phyloP scores from a whole-genome alignment of 345 rosid species.

The Citrus unshiu region DNA sequence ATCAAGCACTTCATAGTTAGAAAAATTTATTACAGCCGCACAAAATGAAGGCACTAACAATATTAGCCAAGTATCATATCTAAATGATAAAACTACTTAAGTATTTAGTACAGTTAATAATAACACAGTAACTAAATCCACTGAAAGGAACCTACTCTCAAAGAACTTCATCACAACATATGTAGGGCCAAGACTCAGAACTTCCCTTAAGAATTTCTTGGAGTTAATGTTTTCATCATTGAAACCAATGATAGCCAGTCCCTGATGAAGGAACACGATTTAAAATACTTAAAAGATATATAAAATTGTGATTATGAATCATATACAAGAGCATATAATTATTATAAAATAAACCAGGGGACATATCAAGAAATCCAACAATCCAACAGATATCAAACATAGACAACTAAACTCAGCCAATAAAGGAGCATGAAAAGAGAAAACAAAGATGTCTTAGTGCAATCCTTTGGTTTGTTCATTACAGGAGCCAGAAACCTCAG shows the following conservation, averaged over 20 bases:
- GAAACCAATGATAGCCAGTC: conserved; percentile 83
- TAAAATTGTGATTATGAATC: not conserved
- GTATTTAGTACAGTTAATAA: not conserved
- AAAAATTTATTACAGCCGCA: not conserved
- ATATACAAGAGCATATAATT: not conserved
- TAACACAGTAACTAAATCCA: not conserved
- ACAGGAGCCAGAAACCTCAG: not conserved
- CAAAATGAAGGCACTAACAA: not conserved
- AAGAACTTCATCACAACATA: conserved; percentile 88
- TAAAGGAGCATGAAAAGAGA: not conserved
- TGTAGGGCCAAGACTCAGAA: conserved; percentile 96
- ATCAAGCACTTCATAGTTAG: conserved; percentile 14
- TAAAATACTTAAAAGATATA: not conserved
- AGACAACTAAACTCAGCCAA: not conserved
- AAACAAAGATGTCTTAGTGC: not conserved
- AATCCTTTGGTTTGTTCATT: not conserved
- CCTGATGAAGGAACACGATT: conserved; percentile 38
- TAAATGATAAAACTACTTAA: not conserved
- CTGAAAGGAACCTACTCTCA: conserved; percentile 53
- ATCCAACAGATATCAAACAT: not conserved
- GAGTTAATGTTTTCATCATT: conserved; percentile 48
- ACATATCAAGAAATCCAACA: not conserved
- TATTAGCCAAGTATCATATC: conserved; percentile 2
- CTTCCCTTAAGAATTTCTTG: conserved; percentile 48
- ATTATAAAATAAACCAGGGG: not conserved